Conservation (phyloP, 2,329 filamentous ascomycete species). For the Fusarium tuaranense region DNA sequence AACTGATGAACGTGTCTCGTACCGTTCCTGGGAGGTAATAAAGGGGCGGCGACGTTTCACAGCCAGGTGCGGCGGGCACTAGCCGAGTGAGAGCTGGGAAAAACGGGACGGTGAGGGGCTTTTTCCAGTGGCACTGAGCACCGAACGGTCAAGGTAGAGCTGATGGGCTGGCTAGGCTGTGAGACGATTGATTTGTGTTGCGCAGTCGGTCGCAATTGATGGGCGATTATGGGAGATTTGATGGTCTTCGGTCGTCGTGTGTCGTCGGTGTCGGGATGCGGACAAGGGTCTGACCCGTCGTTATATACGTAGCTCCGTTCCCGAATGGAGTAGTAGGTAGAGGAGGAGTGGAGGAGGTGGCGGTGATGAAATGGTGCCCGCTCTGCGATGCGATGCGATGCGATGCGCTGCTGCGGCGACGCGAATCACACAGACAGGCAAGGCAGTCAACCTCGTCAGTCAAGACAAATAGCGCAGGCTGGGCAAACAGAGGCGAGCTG, state of each 20-base stretch:
- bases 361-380: constrained; percentile 18
- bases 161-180: constrained; percentile 13
- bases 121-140: constrained; percentile 31
- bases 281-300: constrained; percentile 3
- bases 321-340: neutral
- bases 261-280: constrained; percentile 1
- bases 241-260: neutral
- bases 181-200: constrained; percentile 6
- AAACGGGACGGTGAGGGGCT: constrained; percentile 26
- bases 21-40: constrained; percentile 21
- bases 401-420: constrained; percentile 7
- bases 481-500: neutral
- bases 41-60: constrained; percentile 45
- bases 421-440: neutral
- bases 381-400: neutral
- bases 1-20: constrained; percentile 5
- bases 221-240: constrained; percentile 11
- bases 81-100: constrained; percentile 19
- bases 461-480: constrained; percentile 19
- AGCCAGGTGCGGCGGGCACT: constrained; percentile 41
- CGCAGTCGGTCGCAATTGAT: constrained; percentile 21
- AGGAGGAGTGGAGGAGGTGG: constrained; percentile 12
- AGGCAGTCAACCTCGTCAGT: neutral
- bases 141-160: constrained; percentile 21
- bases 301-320: neutral